Evolutionary conservation across 2,329 filamentous ascomycete genomes (phyloP).

Genomic region (Gnomoniopsis smithogilvyi): DNA sequence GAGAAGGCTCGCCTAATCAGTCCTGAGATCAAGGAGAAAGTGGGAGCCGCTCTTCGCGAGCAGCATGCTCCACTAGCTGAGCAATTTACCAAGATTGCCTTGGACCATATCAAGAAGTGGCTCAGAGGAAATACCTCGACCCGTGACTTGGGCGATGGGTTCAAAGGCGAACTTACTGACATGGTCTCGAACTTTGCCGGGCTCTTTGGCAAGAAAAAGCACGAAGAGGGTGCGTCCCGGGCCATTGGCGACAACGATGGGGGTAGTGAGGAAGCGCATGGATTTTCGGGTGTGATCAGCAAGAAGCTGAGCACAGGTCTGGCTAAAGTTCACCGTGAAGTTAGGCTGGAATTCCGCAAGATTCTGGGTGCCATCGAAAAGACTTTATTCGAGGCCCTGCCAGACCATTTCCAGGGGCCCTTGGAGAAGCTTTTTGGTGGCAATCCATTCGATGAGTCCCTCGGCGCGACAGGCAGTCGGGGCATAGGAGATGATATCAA

Average conservation of each 20-base stretch:
- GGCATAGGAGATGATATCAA: constrained; percentile 42
- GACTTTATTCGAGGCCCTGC: constrained; percentile 41
- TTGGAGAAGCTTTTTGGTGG: constrained; percentile 45
- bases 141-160: constrained; percentile 39
- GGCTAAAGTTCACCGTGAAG: constrained; percentile 40
- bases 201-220: constrained; percentile 36
- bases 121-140: constrained; percentile 39
- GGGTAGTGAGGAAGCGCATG: constrained; percentile 28
- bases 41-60: constrained; percentile 36
- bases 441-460: constrained; percentile 42
- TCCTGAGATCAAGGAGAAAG: constrained; percentile 44
- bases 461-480: constrained; percentile 31
- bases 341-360: constrained; percentile 43
- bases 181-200: constrained; percentile 41
- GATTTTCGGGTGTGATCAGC: constrained; percentile 44
- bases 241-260: constrained; percentile 30
- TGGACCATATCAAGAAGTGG: constrained; percentile 46
- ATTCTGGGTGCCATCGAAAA: constrained; percentile 42
- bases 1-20: constrained; percentile 42
- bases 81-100: constrained; percentile 42
- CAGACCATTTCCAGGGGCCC: constrained; percentile 39
- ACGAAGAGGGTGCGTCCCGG: constrained; percentile 29
- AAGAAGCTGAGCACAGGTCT: constrained; percentile 43
- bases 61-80: constrained; percentile 42
- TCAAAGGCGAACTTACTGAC: constrained; percentile 42